A percentile compares a stretch with the other conserved stretches of the same genome.
These are phyloP conservation scores for Glebionis coronaria DNA, from an alignment of 129 eudicot species.

Conservation along the genomic window DNA sequence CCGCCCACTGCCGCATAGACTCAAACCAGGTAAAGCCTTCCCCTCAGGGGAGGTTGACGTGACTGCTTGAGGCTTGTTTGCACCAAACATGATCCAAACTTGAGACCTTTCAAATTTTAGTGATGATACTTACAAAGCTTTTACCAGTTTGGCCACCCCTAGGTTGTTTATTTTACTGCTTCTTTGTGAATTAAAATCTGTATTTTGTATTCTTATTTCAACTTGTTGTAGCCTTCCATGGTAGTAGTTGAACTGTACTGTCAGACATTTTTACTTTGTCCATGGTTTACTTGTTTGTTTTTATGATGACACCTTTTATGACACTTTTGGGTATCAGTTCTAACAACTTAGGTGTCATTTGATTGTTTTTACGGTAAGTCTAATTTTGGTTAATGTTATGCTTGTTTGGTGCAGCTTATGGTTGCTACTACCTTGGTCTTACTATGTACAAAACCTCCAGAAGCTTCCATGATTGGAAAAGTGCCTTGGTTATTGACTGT, in stretches of 20 bases:
- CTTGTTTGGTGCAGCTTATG: constrained; percentile 78
- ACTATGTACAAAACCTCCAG: constrained; percentile 82
- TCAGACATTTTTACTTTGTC: not conserved
- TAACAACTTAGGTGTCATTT: not conserved
- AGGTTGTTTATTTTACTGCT: not conserved
- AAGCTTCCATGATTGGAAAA: constrained; percentile 66
- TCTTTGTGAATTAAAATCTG: constrained; percentile 7
- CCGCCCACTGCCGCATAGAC: not conserved
- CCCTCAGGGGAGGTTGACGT: no score
- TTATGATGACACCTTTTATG: constrained; percentile 11
- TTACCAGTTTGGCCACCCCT: no score
- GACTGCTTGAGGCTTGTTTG: no score
- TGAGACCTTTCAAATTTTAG: not conserved
- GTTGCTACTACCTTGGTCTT: constrained; percentile 94
- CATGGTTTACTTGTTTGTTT: constrained; percentile 11
- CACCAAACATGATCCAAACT: no score
- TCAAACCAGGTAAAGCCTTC: no score
- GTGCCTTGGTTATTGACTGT: constrained; percentile 82
- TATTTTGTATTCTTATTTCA: not conserved
- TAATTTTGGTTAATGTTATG: constrained; percentile 14
- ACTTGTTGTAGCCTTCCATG: not conserved
- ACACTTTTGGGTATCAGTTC: constrained; percentile 7
- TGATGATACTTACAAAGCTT: no score
- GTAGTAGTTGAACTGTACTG: constrained; percentile 2
- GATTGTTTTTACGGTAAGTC: not conserved